Evolutionary conservation across 768 basidiomycete species (phyloP), one percentile per base, ranked within the genome.

Genomic region (Termitomyces heimii): DNA sequence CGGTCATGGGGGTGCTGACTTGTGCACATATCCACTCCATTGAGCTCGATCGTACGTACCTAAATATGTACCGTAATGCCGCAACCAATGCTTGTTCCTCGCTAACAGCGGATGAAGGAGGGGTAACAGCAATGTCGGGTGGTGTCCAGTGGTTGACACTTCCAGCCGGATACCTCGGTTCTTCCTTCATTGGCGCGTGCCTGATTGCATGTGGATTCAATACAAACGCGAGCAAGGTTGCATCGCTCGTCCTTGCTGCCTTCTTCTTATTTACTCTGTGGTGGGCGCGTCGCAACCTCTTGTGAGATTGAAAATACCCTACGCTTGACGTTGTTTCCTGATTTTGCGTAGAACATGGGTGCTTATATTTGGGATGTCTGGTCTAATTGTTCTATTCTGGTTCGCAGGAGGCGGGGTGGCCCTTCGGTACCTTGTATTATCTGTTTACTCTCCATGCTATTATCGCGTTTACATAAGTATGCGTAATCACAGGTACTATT

Each of bases 131-230:
- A 35, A 94, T 95, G 93, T 85, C 87, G 16, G 93, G 93, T 29
- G 94, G 92, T 0, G 82, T 94, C 42, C 74, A 81, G 22, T 89
- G 86, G 82, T 70, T 93, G 24, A 93, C 92, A 0, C 80, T 93
- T 3, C 89, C 91, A 0, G 79, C 80, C 22, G 92, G 93, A 56
- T 92, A 92, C 68, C 82, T 93, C 44, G 91, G 92, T 32, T 88
- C 90, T 5, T 85, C 87, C 4, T 76, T 96, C 65, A 92, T 96
- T 53, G 94, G 94, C 26, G 94, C 92, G 2, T 80, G 81, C 44
- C 75, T 97, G 40, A 94, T 97, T 57, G 82, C 92, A 13, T 92
- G 90, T 60, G 93, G 92, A 13, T 94, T 94, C 67, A 82, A 94
- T 70, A 92, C 89, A 46, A 86, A 90, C 61, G 94, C 94, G 4